Base-by-base conservation (phyloP, 1,284 basidiomycete species). In the Pascua guehoae region DNA sequence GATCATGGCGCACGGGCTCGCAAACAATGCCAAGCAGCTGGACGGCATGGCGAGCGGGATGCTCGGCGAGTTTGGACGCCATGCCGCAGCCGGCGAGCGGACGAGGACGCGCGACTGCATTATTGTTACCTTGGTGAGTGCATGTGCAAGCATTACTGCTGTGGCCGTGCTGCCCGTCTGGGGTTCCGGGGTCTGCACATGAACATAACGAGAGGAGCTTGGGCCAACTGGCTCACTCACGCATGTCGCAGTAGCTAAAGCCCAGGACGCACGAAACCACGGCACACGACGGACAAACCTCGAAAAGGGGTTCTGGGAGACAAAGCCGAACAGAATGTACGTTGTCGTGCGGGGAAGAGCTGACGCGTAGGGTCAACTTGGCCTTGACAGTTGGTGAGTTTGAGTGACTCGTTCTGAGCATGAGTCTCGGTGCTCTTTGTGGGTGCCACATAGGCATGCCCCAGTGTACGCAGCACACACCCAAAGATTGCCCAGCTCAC, bases 241-340 rank as follows among this genome's bases (percentile, higher is more conserved):
- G 24, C 24, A 32, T 32, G 24, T 32, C 71, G 7, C 68, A 67
- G 5, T 53, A 73, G 55, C 49, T 56, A 46, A 46, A 56, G 18
- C 1, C 16, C 41, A 89, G 88, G 88, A 91, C 64, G 87, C 88
- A 64, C 81, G 88, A 2, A 90, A 90, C 66, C 89, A 91, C 62
- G 89, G 88, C 8, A 71, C 73, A 46, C 78, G 89, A 41, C 67
- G 84, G 12, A 71, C 84, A 2, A 78, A 85, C 51, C 64, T 74
- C 15, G 24, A 32, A 74, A 32, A 7, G 24, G 24, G 24, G 24
- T 32, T 32, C 7, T 32, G 24, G 24, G 24, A 32, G 24, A 32
- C 24, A 7, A 32, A 32, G 24, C 24, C 24, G 24, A 32, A 32
- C 24, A 32, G 24, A 32, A 32, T 32, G 24, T 32, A 32, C 24